Evolutionary conservation across 2,329 filamentous ascomycete species (phyloP).

Genomic region (Fusarium sp.): DNA sequence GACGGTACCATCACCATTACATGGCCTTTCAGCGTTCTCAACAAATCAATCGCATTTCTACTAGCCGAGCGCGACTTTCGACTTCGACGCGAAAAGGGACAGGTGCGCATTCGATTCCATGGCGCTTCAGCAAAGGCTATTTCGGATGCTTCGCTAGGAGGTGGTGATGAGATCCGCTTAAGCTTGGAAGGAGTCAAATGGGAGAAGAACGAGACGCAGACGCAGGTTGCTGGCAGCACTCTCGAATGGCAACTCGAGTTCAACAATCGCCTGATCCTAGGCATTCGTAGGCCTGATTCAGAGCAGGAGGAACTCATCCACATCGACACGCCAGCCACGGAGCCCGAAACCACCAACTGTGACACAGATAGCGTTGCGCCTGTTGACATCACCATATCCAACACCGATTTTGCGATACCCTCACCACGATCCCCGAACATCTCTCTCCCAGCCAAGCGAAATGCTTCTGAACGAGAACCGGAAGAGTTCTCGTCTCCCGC

Average conservation of each 20-base stretch:
- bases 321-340: constrained; percentile 55
- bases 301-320: constrained; percentile 63
- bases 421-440: constrained; percentile 31
- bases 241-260: constrained; percentile 72
- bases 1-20: constrained; percentile 83
- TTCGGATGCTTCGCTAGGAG: constrained; percentile 75
- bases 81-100: constrained; percentile 79
- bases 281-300: constrained; percentile 57
- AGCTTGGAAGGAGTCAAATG: constrained; percentile 77
- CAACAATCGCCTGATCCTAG: constrained; percentile 60
- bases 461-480: constrained; percentile 52
- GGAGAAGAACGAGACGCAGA: constrained; percentile 63
- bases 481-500: constrained; percentile 81
- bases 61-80: constrained; percentile 88
- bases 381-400: constrained; percentile 11
- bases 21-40: constrained; percentile 91
- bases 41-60: constrained; percentile 79
- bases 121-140: constrained; percentile 78
- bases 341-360: constrained; percentile 35
- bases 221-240: constrained; percentile 62
- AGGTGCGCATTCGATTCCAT: constrained; percentile 82
- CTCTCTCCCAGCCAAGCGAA: constrained; percentile 49
- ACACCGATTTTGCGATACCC: constrained; percentile 31
- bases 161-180: constrained; percentile 81
- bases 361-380: constrained; percentile 6